These are phyloP conservation scores for Beauveria medogensis DNA, from an alignment of 2,329 filamentous ascomycete genomes.

Conservation along the genomic window DNA sequence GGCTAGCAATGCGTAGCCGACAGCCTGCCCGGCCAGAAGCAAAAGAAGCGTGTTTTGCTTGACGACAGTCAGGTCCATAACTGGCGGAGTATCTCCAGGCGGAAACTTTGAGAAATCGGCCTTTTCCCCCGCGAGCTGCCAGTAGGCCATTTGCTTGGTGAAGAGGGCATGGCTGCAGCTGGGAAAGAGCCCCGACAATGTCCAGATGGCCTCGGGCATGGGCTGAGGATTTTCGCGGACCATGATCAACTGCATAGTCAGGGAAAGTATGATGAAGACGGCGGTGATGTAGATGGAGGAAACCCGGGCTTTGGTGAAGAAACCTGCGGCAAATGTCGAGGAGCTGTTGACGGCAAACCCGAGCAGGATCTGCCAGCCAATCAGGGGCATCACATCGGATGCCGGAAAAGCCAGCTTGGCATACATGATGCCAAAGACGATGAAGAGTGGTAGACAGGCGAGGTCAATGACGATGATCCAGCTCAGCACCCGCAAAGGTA, in stretches of 20 bases:
- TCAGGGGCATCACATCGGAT: constrained; percentile 13
- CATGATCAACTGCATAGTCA: background rate
- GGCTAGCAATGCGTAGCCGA: constrained; percentile 25
- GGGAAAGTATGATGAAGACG: constrained; percentile 21
- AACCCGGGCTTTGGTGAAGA: constrained; percentile 25
- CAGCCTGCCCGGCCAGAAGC: constrained; percentile 24
- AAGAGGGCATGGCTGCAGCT: constrained; percentile 20
- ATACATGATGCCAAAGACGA: constrained; percentile 26
- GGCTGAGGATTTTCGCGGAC: background rate
- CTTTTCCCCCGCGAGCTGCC: constrained; percentile 13
- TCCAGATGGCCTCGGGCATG: background rate
- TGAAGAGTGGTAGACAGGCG: constrained; percentile 28
- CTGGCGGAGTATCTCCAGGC: background rate
- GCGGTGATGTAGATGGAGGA: constrained; percentile 23
- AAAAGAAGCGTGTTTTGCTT: constrained; percentile 22
- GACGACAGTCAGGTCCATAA: constrained; percentile 17
- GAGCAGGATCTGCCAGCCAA: constrained; percentile 39
- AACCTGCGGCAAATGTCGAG: constrained; percentile 43
- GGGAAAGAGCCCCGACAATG: constrained; percentile 17
- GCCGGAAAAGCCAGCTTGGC: background rate
- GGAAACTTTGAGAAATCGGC: constrained; percentile 12
- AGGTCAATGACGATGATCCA: constrained; percentile 21
- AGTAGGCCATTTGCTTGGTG: constrained; percentile 18
- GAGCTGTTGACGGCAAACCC: constrained; percentile 52
- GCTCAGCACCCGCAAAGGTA: constrained; percentile 19